Evolutionary conservation across 2,329 filamentous ascomycete genomes (phyloP), one percentile per base, ranked within the genome.

Genomic region (Sphaerulina vaccinii): DNA sequence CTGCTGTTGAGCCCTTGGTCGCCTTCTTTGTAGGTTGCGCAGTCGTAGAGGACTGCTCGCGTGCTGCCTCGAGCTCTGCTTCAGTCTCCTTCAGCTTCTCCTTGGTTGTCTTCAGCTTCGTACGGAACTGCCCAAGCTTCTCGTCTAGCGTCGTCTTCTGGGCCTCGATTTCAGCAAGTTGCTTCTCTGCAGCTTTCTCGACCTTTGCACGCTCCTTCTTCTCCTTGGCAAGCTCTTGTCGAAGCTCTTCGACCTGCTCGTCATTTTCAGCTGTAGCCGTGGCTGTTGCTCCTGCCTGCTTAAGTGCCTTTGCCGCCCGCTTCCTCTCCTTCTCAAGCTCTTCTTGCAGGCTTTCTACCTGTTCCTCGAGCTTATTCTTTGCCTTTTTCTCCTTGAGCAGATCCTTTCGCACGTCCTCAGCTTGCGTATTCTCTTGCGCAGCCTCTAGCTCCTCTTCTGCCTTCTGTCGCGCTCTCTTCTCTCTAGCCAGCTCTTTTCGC

Each of bases 21-120:
- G 68, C 67, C 18, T 62, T 62, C 54, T 73, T 73, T 4, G 67
- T 66, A 22, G 64, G 59, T 49, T 67, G 69, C 54, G 68, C 72
- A 18, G 5, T 41, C 15, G 66, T 66, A 41, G 67, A 58, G 8
- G 62, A 62, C 29, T 61, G 61, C 38, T 60, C 68, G 49, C 77
- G 73, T 8, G 68, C 67, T 19, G 71, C 68, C 39, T 76, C 71
- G 46, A 78, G 69, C 55, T 76, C 76, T 35, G 68, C 70, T 57
- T 84, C 79, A 32, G 76, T 76, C 64, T 85, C 80, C 66, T 88
- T 90, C 21, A 93, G 78, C 64, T 89, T 84, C 24, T 86, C 82
- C 55, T 90, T 89, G 0, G 82, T 79, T 8, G 81, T 76, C 46
- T 82, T 82, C 16, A 92, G 72, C 68, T 90, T 91, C 49, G 79